phyloP scores from a whole-genome alignment of 768 basidiomycete genomes.

The Boletus barrowsii region DNA sequence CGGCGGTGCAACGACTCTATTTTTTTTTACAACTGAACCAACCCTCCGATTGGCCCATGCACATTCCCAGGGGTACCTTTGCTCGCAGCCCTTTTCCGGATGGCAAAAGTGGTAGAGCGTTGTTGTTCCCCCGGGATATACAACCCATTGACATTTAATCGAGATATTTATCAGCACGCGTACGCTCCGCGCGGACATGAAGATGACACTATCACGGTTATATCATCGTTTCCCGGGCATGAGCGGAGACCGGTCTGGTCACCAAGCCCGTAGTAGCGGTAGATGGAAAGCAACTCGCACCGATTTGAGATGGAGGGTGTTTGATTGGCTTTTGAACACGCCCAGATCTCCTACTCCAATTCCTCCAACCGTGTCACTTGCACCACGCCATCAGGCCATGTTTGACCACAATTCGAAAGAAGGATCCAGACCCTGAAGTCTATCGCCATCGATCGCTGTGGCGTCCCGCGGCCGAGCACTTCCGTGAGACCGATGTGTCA shows the following conservation, averaged over 20 bases:
- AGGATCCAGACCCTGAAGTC: constrained; percentile 13
- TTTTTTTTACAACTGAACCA: not conserved
- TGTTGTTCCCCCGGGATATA: not conserved
- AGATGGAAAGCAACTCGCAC: too few relatives aligned
- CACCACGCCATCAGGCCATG: not conserved
- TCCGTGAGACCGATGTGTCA: not conserved
- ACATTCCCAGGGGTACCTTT: not conserved
- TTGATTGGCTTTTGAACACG: not conserved
- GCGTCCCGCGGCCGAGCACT: constrained; percentile 15
- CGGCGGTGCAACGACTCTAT: not conserved
- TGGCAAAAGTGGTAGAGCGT: too few relatives aligned
- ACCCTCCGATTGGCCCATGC: not conserved
- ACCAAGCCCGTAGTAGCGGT: not conserved
- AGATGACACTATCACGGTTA: not conserved
- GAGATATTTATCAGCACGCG: not conserved
- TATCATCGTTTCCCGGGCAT: not conserved
- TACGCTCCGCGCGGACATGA: not conserved
- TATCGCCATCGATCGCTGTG: constrained; percentile 10
- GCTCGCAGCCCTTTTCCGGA: not conserved
- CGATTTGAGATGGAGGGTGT: not conserved
- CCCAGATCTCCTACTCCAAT: not conserved
- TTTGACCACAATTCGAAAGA: not conserved
- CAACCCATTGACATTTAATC: not conserved
- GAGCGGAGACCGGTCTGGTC: not conserved
- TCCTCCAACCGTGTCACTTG: not conserved